Conservation (phyloP, 805 yeast species). For the Saccharomycopsis malanga region DNA sequence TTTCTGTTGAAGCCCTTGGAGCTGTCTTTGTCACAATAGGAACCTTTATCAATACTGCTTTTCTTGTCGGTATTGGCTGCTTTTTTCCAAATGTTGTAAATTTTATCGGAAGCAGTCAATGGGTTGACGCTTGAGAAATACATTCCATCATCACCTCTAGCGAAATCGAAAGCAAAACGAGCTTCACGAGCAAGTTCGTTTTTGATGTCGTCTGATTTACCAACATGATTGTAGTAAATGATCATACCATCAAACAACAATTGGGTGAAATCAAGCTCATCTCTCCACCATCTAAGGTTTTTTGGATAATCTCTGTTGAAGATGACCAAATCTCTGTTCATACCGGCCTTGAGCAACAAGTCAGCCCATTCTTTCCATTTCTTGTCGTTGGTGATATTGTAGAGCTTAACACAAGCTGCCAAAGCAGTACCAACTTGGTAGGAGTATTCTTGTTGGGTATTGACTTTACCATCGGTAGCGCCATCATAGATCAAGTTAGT, state of each 20-base stretch:
- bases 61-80: slow-evolving; percentile 51
- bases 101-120: slow-evolving; percentile 42
- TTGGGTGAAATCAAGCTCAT: slow-evolving; percentile 55
- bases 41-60: slow-evolving; percentile 44
- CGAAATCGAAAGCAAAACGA: slow-evolving; percentile 44
- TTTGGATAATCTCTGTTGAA: slow-evolving; percentile 55
- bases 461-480: slow-evolving; percentile 34
- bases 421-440: slow-evolving; percentile 64
- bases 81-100: slow-evolving; percentile 42
- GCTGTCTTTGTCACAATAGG: slow-evolving; percentile 35
- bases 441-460: slow-evolving; percentile 52
- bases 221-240: slow-evolving; percentile 41
- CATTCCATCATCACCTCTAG: slow-evolving; percentile 39
- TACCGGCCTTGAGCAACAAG: slow-evolving; percentile 45
- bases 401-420: slow-evolving; percentile 45
- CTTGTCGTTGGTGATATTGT: slow-evolving; percentile 41
- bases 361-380: slow-evolving; percentile 37
- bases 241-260: slow-evolving; percentile 61
- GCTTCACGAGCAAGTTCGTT: slow-evolving; percentile 44
- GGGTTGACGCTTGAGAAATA: slow-evolving; percentile 58
- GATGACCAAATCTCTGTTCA: slow-evolving; percentile 47
- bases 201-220: slow-evolving; percentile 35
- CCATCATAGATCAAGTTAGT: slow-evolving; percentile 61
- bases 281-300: slow-evolving; percentile 55
- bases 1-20: slow-evolving; percentile 39